phyloP scores from a whole-genome alignment of 2,329 filamentous ascomycete species.

The Trichoderma cornu-damae region DNA sequence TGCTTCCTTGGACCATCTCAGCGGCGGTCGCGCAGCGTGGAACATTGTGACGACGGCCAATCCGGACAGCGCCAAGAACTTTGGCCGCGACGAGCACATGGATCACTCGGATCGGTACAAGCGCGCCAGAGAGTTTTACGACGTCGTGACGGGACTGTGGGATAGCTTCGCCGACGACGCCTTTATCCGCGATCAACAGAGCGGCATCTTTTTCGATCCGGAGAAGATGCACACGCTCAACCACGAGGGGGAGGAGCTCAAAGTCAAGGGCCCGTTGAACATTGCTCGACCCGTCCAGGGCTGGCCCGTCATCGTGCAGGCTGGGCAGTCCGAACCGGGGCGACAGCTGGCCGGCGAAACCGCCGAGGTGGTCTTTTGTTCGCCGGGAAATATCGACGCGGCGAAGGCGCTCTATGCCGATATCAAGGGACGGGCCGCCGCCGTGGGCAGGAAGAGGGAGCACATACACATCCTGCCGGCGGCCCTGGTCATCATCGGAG shows the following conservation, averaged over 20 bases:
- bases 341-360: constrained; percentile 48
- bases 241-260: constrained; percentile 39
- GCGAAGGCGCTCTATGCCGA: constrained; percentile 47
- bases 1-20: constrained; percentile 50
- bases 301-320: constrained; percentile 52
- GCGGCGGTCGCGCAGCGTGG: constrained; percentile 47
- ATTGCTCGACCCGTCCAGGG: constrained; percentile 50
- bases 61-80: constrained; percentile 49
- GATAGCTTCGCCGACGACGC: constrained; percentile 53
- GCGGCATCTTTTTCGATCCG: constrained; percentile 46
- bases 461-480: constrained; percentile 50
- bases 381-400: constrained; percentile 40
- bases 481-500: constrained; percentile 46
- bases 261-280: constrained; percentile 46
- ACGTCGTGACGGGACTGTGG: constrained; percentile 49
- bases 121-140: constrained; percentile 48
- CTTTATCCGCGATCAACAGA: constrained; percentile 44
- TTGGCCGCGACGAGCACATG: constrained; percentile 46
- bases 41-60: constrained; percentile 52
- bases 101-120: constrained; percentile 47
- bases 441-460: constrained; percentile 41
- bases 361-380: constrained; percentile 49
- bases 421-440: constrained; percentile 44
- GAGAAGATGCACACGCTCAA: constrained; percentile 48
- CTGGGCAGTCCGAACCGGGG: constrained; percentile 49